Evolutionary conservation across 1,284 basidiomycete genomes (phyloP), one percentile per base, ranked within the genome.

Genomic region (Wolfiporia cocos): DNA sequence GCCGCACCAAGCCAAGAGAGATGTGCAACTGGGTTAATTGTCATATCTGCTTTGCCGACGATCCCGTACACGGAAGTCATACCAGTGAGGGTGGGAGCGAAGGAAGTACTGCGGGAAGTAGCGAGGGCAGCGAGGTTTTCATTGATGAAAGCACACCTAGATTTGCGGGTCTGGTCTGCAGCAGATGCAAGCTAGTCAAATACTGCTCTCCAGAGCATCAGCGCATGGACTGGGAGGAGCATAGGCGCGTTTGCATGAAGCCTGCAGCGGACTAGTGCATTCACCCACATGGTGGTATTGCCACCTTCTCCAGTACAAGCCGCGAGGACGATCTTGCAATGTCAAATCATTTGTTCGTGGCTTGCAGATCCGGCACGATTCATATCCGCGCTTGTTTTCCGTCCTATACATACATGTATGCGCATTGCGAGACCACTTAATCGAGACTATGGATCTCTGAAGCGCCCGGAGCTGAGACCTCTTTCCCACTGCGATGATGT

Each of bases 11-110:
- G 49, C 50, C 68, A 30, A 69, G 67, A 48, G 73, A 79, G 57
- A 83, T 86, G 80, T 86, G 82, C 60, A 86, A 86, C 54, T 86
- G 83, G 83, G 78, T 85, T 44, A 81, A 85, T 49, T 86, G 82
- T 53, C 67, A 76, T 49, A 65, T 74, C 29, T 70, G 67, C 46
- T 86, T 86, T 52, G 61, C 64, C 37, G 74, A 75, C 38, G 71
- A 73, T 32, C 49, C 54, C 7, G 50, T 50, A 20, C 32, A 35
- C 5, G 11, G 32, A 9, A 22, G 21, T 14, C 31, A 34, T 4
- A 14, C 22, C 3, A 14, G 33, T 4, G 45, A 47, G 22, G 44
- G 36, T 6, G 35, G 34, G 2, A 45, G 44, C 19, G 52, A 53
- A 30, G 57, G 53, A 23, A 50, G 45, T 32, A 68, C 61, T 28